phyloP scores from a whole-genome alignment of 768 basidiomycete species.

The Boletus tomentosulus region DNA sequence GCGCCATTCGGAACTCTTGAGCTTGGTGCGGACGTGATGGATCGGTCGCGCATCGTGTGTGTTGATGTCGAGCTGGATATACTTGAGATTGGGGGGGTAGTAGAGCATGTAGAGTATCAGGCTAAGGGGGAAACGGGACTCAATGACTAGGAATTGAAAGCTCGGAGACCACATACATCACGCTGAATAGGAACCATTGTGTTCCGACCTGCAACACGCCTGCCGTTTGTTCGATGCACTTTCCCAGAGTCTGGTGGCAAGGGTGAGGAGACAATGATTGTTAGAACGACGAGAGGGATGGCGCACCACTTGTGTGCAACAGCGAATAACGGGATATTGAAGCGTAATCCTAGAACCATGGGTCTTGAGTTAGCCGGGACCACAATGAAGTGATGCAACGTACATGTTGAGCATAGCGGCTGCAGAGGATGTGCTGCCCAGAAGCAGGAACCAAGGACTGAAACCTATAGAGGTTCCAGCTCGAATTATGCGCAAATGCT shows the following conservation, averaged over 20 bases:
- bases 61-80: constrained; percentile 42
- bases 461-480: constrained; percentile 82
- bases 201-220: constrained; percentile 78
- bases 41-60: constrained; percentile 40
- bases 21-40: constrained; percentile 41
- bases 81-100: constrained; percentile 84
- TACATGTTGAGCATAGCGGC: constrained; percentile 85
- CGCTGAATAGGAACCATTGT: constrained; percentile 81
- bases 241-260: constrained; percentile 51
- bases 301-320: constrained; percentile 76
- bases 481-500: constrained; percentile 80
- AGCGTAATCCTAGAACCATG: constrained; percentile 62
- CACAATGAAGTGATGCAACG: constrained; percentile 10
- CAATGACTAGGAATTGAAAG: neutral
- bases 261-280: neutral
- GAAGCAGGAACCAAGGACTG: constrained; percentile 85
- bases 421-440: constrained; percentile 82
- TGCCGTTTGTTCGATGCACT: constrained; percentile 74
- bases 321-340: constrained; percentile 78
- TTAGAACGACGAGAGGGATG: neutral
- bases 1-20: constrained; percentile 68
- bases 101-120: constrained; percentile 89
- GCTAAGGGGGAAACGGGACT: constrained; percentile 37
- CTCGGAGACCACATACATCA: constrained; percentile 58
- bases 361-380: neutral